These are phyloP conservation scores for Colletotrichum sp. DNA, from an alignment of 2,329 filamentous ascomycete genomes.

Conservation along the genomic window DNA sequence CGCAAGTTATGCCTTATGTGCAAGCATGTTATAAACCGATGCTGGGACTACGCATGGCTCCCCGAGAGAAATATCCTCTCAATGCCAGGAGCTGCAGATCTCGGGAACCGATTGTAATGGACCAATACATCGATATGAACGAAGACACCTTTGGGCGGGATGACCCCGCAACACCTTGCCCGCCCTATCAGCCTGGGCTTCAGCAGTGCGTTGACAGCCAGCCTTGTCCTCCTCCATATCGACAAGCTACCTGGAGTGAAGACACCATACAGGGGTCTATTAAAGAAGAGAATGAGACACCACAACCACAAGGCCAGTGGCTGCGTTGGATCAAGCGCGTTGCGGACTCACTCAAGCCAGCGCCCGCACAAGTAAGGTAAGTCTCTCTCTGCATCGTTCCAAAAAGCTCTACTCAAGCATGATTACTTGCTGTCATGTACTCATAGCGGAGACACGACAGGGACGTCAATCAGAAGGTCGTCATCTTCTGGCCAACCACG, in stretches of 20 bases:
- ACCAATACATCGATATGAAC: background rate
- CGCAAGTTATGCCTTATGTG: background rate
- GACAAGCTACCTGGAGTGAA: background rate
- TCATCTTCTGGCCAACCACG: background rate
- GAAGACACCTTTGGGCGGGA: background rate
- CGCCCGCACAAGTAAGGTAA: too few relatives aligned
- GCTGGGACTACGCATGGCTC: rapidly evolving
- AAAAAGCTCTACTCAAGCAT: too few relatives aligned
- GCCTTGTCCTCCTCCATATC: background rate
- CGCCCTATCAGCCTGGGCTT: background rate
- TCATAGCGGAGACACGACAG: background rate
- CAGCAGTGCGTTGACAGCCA: rapidly evolving
- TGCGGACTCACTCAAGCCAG: rapidly evolving
- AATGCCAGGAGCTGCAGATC: background rate
- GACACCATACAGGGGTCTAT: background rate
- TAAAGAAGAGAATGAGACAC: background rate
- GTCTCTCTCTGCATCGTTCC: background rate
- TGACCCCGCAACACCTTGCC: background rate
- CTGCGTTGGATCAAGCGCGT: background rate
- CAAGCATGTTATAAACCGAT: background rate
- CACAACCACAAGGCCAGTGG: background rate
- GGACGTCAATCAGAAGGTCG: background rate
- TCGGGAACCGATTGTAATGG: background rate
- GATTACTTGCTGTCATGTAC: background rate
- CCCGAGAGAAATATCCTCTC: rapidly evolving